These are phyloP conservation scores for Ceratocystis huliohia DNA, from an alignment of 2,329 filamentous ascomycete genomes.

Conservation along the genomic window DNA sequence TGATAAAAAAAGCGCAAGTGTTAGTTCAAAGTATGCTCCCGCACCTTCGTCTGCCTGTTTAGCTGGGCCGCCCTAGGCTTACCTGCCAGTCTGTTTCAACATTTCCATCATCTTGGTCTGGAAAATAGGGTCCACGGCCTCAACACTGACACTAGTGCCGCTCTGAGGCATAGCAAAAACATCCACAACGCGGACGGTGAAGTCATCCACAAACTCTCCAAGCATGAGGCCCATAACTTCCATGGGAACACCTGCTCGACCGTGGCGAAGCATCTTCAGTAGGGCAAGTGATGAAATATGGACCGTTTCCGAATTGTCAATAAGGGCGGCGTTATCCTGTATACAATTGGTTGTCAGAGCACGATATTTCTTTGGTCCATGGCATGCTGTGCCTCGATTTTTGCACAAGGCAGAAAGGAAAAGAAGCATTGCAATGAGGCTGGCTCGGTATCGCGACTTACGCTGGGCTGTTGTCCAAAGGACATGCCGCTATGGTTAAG, in stretches of 20 bases:
- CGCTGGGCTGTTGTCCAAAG: conserved; percentile 12
- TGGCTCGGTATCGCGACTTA: conserved; percentile 12
- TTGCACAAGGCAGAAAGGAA: background rate
- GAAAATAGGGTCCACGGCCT: conserved; percentile 96
- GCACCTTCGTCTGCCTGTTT: background rate
- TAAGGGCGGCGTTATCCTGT: conserved; percentile 78
- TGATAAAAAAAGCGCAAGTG: conserved; percentile 29
- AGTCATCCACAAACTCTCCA: conserved; percentile 41
- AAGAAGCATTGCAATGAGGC: background rate
- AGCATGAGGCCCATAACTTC: conserved; percentile 97
- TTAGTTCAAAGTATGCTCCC: background rate
- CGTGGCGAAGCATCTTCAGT: conserved; percentile 97
- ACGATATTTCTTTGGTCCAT: background rate
- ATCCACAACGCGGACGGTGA: conserved; percentile 82
- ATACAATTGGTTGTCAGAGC: background rate
- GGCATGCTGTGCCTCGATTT: background rate
- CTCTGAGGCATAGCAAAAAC: conserved; percentile 99
- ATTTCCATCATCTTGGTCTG: conserved; percentile 99
- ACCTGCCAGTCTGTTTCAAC: conserved; percentile 93
- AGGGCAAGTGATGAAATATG: conserved; percentile 97
- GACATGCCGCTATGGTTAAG: conserved; percentile 12
- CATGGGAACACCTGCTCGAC: conserved; percentile 95
- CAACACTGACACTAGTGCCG: conserved; percentile 93
- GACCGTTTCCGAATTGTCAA: conserved; percentile 98
- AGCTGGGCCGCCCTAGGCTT: conserved; percentile 26